Percentiles rank a stretch among this genome's conserved stretches.
These are phyloP conservation scores for Lipomyces kockii DNA, from an alignment of 805 yeast genomes.

Conservation along the genomic window DNA sequence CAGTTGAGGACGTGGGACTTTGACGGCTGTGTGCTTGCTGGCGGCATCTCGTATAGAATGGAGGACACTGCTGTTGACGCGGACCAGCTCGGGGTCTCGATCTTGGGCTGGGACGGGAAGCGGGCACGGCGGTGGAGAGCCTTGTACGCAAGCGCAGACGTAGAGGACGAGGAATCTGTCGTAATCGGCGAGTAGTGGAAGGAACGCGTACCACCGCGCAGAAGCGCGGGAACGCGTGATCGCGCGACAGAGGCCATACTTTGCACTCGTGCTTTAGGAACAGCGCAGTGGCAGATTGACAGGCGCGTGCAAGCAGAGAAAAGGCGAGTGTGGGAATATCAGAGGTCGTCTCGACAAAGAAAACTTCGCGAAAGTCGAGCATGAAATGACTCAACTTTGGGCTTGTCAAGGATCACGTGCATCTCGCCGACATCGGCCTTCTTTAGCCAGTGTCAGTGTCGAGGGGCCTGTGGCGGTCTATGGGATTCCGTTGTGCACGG, in stretches of 20 bases:
- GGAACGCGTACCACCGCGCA: slow-evolving; percentile 8
- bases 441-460: background rate
- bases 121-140: slow-evolving; percentile 82
- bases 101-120: slow-evolving; percentile 89
- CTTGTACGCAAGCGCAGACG: slow-evolving; percentile 94
- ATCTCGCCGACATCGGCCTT: too few species aligned
- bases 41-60: slow-evolving; percentile 90
- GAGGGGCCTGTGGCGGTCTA: background rate
- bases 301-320: background rate
- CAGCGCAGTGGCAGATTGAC: background rate
- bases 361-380: too few species aligned
- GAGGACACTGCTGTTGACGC: slow-evolving; percentile 97
- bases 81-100: slow-evolving; percentile 92
- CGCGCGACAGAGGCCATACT: slow-evolving; percentile 7
- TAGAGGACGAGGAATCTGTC: slow-evolving; percentile 51
- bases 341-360: background rate
- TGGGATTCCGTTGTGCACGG: background rate
- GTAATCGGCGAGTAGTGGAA: background rate
- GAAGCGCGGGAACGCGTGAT: slow-evolving; percentile 2
- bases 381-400: too few species aligned
- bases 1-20: slow-evolving; percentile 93
- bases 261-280: background rate
- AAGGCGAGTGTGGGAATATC: background rate
- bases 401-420: too few species aligned
- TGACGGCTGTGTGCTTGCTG: slow-evolving; percentile 58